phyloP scores from a whole-genome alignment of 1,284 basidiomycete genomes.

The Irpex sp. region DNA sequence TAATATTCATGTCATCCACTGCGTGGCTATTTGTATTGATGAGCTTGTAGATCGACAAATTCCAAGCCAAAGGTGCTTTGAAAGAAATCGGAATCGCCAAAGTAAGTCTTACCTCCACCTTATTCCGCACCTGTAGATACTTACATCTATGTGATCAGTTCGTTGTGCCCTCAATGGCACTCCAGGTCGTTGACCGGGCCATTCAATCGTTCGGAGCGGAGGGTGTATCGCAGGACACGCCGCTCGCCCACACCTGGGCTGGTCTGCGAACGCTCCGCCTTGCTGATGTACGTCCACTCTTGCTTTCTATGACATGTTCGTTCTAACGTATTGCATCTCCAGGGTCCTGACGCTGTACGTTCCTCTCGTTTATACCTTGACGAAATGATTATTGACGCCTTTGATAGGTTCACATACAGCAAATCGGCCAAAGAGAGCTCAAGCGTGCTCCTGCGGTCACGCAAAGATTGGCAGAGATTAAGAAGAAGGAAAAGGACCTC shows the following conservation, averaged over 20 bases:
- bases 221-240: slow-evolving; percentile 88
- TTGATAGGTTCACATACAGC: slow-evolving; percentile 84
- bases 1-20: slow-evolving; percentile 17
- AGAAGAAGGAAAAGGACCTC: slow-evolving; percentile 57
- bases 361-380: background rate
- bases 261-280: slow-evolving; percentile 83
- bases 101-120: slow-evolving; percentile 39
- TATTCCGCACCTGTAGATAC: slow-evolving; percentile 2
- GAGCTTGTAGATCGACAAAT: slow-evolving; percentile 72
- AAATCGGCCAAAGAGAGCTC: slow-evolving; percentile 86
- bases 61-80: slow-evolving; percentile 89
- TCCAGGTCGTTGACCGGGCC: slow-evolving; percentile 86
- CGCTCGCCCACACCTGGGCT: slow-evolving; percentile 78
- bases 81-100: slow-evolving; percentile 98
- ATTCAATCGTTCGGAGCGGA: slow-evolving; percentile 96
- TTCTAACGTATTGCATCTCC: slow-evolving; percentile 6
- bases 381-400: slow-evolving; percentile 8
- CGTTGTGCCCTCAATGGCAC: slow-evolving; percentile 87
- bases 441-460: slow-evolving; percentile 60
- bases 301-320: background rate
- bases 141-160: slow-evolving; percentile 49
- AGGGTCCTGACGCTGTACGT: slow-evolving; percentile 82
- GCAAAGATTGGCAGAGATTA: slow-evolving; percentile 49
- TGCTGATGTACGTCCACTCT: slow-evolving; percentile 68
- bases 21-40: background rate